Evolutionary conservation across 163 green algal genomes (phyloP), one percentile per base, ranked within the genome.

Genomic region (Volvox carteri): DNA sequence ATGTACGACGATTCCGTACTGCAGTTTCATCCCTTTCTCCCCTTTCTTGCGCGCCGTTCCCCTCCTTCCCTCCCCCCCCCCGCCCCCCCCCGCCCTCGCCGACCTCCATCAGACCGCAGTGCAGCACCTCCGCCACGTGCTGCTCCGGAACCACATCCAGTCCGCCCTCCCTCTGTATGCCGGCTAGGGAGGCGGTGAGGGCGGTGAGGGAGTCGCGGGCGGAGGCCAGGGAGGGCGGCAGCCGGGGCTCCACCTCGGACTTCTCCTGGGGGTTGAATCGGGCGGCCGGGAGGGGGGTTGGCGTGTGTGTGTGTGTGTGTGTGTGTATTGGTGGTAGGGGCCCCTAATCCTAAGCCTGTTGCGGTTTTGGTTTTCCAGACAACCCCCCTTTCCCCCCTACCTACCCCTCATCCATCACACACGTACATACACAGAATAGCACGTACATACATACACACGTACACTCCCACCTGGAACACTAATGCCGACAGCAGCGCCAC

Each of bases 381-480:
- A n/a, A n/a, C n/a, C n/a, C n/a, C n/a, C n/a, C n/a, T n/a, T n/a
- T n/a, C n/a, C n/a, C n/a, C n/a, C n/a, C n/a, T n/a, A n/a, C n/a
- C n/a, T n/a, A n/a, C n/a, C n/a, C n/a, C n/a, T n/a, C n/a, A n/a
- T n/a, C n/a, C n/a, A n/a, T n/a, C n/a, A n/a, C n/a, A n/a, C n/a
- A n/a, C n/a, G n/a, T n/a, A n/a, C n/a, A n/a, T n/a, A n/a, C n/a
- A n/a, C n/a, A n/a, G n/a, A n/a, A n/a, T n/a, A n/a, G n/a, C n/a
- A n/a, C n/a, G n/a, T n/a, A n/a, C n/a, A n/a, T n/a, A n/a, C n/a
- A n/a, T n/a, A n/a, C n/a, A n/a, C n/a, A n/a, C n/a, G n/a, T n/a
- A n/a, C n/a, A n/a, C n/a, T n/a, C n/a, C 12, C 50, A 95, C 97
- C 94, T 99, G 97, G 92, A 99, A 99, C 23, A 99, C 97, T 8